Conservation (phyloP, 257 asterid species). For the Pogostemon cablin region DNA sequence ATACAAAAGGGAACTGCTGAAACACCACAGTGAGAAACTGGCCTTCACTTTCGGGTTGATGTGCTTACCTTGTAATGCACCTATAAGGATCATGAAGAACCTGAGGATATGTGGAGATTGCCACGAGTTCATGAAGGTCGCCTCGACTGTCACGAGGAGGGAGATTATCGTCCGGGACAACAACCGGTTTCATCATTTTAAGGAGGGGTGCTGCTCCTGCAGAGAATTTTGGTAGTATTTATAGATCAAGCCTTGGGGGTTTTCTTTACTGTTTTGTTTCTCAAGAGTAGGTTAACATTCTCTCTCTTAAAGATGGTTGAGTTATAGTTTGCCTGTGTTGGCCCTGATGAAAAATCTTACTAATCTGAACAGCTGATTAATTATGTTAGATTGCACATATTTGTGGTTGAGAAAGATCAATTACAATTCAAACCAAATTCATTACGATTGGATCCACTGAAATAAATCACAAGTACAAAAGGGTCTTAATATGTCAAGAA, state of each 20-base stretch:
- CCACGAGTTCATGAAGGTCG: conserved; percentile 86
- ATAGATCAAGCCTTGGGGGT: too few species aligned
- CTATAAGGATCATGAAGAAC: conserved; percentile 92
- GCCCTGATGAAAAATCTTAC: conserved; percentile 60
- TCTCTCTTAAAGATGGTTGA: conserved; percentile 49
- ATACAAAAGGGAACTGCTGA: conserved; percentile 65
- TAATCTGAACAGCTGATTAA: conserved; percentile 61
- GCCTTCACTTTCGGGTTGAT: conserved; percentile 80
- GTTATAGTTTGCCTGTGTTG: conserved; percentile 55
- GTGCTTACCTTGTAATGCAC: conserved; percentile 62
- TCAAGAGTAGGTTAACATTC: too few species aligned
- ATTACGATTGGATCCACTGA: too few species aligned
- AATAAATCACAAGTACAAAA: too few species aligned
- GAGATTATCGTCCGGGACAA: conserved; percentile 81
- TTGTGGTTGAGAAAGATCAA: background rate
- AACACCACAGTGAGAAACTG: conserved; percentile 89
- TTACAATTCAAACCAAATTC: too few species aligned
- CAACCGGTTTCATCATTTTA: conserved; percentile 84
- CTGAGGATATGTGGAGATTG: conserved; percentile 93
- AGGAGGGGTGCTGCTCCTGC: conserved; percentile 76
- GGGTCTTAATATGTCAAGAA: too few species aligned
- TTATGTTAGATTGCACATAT: conserved; percentile 20
- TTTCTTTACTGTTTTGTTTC: too few species aligned
- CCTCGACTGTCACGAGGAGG: conserved; percentile 62
- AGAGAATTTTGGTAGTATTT: conserved; percentile 75